Evolutionary conservation across 768 basidiomycete genomes (phyloP), one percentile per base, ranked within the genome.

Genomic region (Collybiopsis luxurians): DNA sequence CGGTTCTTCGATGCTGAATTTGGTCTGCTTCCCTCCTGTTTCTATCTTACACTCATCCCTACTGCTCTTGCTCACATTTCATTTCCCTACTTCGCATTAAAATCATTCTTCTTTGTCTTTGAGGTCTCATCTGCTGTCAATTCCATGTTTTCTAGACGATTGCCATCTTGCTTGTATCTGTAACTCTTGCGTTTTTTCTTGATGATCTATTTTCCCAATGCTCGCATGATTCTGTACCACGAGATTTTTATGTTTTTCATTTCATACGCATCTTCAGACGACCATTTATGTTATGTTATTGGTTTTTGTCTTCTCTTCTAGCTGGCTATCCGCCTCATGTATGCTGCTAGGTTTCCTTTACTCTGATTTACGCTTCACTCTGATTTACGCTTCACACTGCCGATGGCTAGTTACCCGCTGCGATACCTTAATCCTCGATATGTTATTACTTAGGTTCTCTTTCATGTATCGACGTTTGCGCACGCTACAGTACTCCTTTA

Each of bases 381-480:
- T n/a, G n/a, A n/a, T n/a, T n/a, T n/a, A n/a, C n/a, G n/a, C n/a
- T n/a, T n/a, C n/a, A n/a, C n/a, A n/a, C n/a, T n/a, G n/a, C n/a
- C n/a, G n/a, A n/a, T n/a, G n/a, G n/a, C n/a, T n/a, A n/a, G 19
- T 44, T 30, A 28, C 27, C 3, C 30, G 13, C 40, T 19, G 40
- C 24, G 38, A 19, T 27, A 23, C 34, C 19, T 23, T 43, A 13
- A 19, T 28, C 26, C 17, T n/a, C n/a, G n/a, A n/a, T 45, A 17
- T 55, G n/a, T 43, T 55, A 42, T 23, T 55, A n/a, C 31, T 27
- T 47, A n/a, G 21, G n/a, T n/a, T 55, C 23, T 13, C n/a, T 54
- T 43, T 43, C 53, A 54, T 54, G 39, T 44, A 54, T 44, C 53
- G 26, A 54, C 43, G 53, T 19, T 45, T 19, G 21, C 54, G 39